Evolutionary conservation across 208 protist genomes (phyloP).

Genomic region (Trypanosomatidae sp.): DNA sequence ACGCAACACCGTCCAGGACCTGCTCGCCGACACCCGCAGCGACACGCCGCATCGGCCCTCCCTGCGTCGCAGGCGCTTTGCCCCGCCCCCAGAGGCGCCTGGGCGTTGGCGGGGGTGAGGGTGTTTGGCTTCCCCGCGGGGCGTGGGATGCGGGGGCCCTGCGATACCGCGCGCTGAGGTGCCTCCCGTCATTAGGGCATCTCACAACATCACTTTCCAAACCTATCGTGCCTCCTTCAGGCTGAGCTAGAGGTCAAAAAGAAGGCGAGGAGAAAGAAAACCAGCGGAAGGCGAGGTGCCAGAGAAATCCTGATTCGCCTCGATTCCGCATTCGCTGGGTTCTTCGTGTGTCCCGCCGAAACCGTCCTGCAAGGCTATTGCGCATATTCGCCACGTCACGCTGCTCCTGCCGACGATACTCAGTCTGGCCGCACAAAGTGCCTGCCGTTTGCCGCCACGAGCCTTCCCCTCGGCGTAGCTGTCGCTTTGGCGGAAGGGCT

Average conservation of each 20-base stretch:
- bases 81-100: not conserved
- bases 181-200: not conserved
- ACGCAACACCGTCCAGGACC: not conserved
- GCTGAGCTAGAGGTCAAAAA: not conserved
- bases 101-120: not conserved
- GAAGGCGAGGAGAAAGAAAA: not conserved
- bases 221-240: not conserved
- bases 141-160: not conserved
- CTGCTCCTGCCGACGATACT: constrained; percentile 40
- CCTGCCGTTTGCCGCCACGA: not conserved
- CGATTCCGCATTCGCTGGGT: not conserved
- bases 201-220: not conserved
- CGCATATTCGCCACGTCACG: constrained; percentile 39
- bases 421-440: constrained; percentile 2
- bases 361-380: constrained; percentile 42
- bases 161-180: not conserved
- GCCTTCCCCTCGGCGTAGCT: not conserved
- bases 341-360: constrained; percentile 28
- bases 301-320: not conserved
- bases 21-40: not conserved
- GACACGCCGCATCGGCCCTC: not conserved
- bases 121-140: not conserved
- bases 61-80: not conserved
- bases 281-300: not conserved
- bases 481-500: constrained; percentile 13